These are phyloP conservation scores for Akanthomyces lecanii DNA, from an alignment of 2,329 filamentous ascomycete species.

Conservation along the genomic window DNA sequence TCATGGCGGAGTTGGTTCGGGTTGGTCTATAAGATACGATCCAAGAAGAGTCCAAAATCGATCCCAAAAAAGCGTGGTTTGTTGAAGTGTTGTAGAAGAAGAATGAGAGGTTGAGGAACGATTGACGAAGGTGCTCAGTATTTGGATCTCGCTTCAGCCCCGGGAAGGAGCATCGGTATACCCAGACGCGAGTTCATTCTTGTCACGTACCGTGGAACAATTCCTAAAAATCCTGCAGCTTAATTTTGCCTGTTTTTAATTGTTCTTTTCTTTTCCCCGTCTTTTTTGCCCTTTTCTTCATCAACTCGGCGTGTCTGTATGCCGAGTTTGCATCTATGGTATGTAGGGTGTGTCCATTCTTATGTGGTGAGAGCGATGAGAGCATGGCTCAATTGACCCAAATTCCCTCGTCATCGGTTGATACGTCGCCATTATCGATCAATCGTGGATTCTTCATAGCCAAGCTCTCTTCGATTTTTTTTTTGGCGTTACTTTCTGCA, in stretches of 20 bases:
- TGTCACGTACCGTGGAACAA: background rate
- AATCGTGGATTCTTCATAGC: too few relatives aligned
- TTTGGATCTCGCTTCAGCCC: background rate
- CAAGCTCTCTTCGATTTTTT: background rate
- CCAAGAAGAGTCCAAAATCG: slow-evolving; percentile 26
- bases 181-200: background rate
- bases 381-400: too few relatives aligned
- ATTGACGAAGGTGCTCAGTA: background rate
- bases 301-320: too few relatives aligned
- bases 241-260: too few relatives aligned
- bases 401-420: too few relatives aligned
- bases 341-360: too few relatives aligned
- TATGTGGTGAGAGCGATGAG: too few relatives aligned
- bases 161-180: background rate
- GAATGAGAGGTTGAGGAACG: background rate
- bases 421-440: too few relatives aligned
- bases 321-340: too few relatives aligned
- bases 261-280: too few relatives aligned
- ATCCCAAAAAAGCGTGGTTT: slow-evolving; percentile 20
- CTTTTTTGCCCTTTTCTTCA: too few relatives aligned
- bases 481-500: background rate
- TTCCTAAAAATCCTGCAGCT: too few relatives aligned
- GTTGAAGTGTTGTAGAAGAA: background rate
- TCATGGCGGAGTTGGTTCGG: background rate
- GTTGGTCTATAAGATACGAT: slow-evolving; percentile 21